A percentile compares a stretch with the other conserved stretches of the same genome.
These are phyloP conservation scores for Gossypium bickii DNA, from an alignment of 345 rosid genomes.

Conservation along the genomic window DNA sequence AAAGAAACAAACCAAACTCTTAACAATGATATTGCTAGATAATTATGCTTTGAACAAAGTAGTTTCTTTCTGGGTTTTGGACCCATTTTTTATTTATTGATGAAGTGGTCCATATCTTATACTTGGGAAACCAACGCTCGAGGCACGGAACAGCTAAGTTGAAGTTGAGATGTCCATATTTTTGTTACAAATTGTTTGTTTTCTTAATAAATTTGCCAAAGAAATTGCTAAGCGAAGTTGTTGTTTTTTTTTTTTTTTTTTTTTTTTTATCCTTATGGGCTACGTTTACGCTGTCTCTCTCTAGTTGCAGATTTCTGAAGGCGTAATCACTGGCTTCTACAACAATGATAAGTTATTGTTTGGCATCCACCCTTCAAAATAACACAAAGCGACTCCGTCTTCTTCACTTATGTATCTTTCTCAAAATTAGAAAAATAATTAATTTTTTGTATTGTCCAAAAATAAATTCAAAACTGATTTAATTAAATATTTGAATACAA, in stretches of 20 bases:
- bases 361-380: neutral
- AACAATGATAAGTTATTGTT: neutral
- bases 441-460: neutral
- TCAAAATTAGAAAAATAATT: neutral
- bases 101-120: neutral
- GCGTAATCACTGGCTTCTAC: neutral
- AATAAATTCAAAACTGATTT: no score
- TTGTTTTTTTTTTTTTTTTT: no score
- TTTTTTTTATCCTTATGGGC: neutral
- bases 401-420: neutral
- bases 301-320: neutral
- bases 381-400: neutral
- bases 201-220: neutral
- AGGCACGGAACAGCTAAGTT: neutral
- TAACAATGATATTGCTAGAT: no score
- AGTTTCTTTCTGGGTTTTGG: neutral
- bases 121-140: neutral
- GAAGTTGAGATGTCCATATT: constrained; percentile 5
- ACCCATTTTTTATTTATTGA: neutral
- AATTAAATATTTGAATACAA: no score
- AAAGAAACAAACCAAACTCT: no score
- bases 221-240: neutral
- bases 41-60: no score
- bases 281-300: neutral
- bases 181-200: neutral